A percentile compares a stretch with the other conserved stretches of the same genome.
These are phyloP conservation scores for Populus ilicifolia DNA, from an alignment of 345 rosid genomes.

Conservation along the genomic window DNA sequence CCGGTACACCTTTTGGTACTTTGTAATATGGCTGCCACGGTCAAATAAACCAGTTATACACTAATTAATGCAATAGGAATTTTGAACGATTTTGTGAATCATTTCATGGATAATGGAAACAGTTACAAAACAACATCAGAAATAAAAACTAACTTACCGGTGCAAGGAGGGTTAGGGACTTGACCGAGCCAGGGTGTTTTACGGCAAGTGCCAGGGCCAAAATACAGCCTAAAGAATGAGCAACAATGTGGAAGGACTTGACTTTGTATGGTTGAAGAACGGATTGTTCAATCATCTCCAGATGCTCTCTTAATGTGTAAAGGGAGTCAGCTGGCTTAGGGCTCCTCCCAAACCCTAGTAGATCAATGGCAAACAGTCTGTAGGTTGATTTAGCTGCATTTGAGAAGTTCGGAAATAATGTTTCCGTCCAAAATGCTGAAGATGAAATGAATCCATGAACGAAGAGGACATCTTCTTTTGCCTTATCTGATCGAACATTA, in stretches of 20 bases:
- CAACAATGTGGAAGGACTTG: constrained; percentile 88
- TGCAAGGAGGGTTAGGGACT: constrained; percentile 81
- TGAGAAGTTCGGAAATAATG: constrained; percentile 89
- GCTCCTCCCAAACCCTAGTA: constrained; percentile 88
- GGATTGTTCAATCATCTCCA: constrained; percentile 75
- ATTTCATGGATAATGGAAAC: too few relatives aligned
- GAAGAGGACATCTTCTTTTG: constrained; percentile 75
- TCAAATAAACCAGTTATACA: background rate
- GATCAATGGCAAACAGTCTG: constrained; percentile 75
- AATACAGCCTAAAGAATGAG: constrained; percentile 98
- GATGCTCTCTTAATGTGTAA: constrained; percentile 83
- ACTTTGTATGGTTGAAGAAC: constrained; percentile 49
- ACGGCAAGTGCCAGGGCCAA: constrained; percentile 92
- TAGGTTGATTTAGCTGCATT: constrained; percentile 54
- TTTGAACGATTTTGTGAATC: background rate
- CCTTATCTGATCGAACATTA: constrained; percentile 32
- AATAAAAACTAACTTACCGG: constrained; percentile 49
- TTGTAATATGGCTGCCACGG: constrained; percentile 75
- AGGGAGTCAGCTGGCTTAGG: constrained; percentile 92
- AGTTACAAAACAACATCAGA: background rate
- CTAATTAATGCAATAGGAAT: background rate
- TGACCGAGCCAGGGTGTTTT: constrained; percentile 66
- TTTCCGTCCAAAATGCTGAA: constrained; percentile 93
- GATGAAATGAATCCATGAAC: constrained; percentile 99
- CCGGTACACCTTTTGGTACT: constrained; percentile 68